Evolutionary conservation across 805 yeast genomes (phyloP).

Genomic region (Wickerhamomyces tratensis): DNA sequence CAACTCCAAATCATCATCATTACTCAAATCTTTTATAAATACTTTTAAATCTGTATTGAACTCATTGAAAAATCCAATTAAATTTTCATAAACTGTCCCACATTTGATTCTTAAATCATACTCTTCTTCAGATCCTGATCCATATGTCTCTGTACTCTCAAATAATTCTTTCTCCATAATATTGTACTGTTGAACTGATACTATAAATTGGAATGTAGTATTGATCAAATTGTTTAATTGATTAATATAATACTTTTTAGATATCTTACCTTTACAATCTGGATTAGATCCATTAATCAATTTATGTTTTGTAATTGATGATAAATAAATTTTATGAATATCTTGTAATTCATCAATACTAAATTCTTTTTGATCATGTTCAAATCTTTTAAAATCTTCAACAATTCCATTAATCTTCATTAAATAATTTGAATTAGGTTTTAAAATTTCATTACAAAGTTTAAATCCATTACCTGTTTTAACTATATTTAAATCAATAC

Average conservation of each 20-base stretch:
- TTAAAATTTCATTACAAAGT: slow-evolving; percentile 18
- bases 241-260: slow-evolving; percentile 30
- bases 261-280: slow-evolving; percentile 23
- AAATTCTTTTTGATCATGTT: slow-evolving; percentile 18
- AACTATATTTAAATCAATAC: slow-evolving; percentile 26
- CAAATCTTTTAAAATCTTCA: slow-evolving; percentile 1
- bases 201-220: slow-evolving; percentile 28
- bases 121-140: slow-evolving; percentile 16
- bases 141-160: slow-evolving; percentile 15
- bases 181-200: slow-evolving; percentile 27
- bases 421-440: slow-evolving; percentile 18
- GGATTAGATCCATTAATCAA: slow-evolving; percentile 20
- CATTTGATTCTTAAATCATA: slow-evolving; percentile 20
- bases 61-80: slow-evolving; percentile 31
- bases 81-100: slow-evolving; percentile 27
- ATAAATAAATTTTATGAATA: slow-evolving; percentile 24
- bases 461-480: slow-evolving; percentile 16
- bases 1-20: slow-evolving; percentile 39
- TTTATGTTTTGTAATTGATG: slow-evolving; percentile 25
- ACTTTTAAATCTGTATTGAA: slow-evolving; percentile 32
- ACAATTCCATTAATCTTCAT: slow-evolving; percentile 7
- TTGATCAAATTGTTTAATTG: slow-evolving; percentile 29
- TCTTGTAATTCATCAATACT: slow-evolving; percentile 41
- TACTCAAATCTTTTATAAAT: slow-evolving; percentile 42
- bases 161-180: slow-evolving; percentile 22